Evolutionary conservation across 768 basidiomycete species (phyloP).

Genomic region (Mrakia blollopis): DNA sequence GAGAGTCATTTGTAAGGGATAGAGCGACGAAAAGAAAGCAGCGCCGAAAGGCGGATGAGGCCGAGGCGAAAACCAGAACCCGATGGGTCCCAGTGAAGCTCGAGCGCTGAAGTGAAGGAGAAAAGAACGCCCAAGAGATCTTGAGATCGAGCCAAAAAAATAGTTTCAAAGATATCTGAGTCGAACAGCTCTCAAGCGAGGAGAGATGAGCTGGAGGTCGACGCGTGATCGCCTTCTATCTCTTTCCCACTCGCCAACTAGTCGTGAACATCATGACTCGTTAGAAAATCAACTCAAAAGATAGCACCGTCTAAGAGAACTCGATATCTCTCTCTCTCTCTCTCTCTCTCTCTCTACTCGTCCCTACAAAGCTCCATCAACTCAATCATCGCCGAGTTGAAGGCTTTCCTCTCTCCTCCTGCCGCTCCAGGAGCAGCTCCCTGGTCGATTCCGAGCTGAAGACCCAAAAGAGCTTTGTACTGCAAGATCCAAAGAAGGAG

Average conservation of each 20-base stretch:
- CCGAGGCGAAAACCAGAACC: too few species aligned
- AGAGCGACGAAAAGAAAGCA: background rate
- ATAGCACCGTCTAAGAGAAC: background rate
- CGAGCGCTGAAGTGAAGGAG: too few species aligned
- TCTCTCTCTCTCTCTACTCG: background rate
- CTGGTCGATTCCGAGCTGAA: slow-evolving; percentile 18
- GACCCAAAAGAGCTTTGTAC: slow-evolving; percentile 8
- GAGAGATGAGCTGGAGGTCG: too few species aligned
- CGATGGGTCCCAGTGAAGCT: too few species aligned
- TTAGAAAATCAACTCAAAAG: background rate
- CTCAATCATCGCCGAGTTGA: slow-evolving; percentile 5
- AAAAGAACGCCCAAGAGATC: too few species aligned
- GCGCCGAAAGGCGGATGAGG: too few species aligned
- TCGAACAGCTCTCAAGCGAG: too few species aligned
- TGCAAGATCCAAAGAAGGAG: background rate
- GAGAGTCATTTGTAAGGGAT: background rate
- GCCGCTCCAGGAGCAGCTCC: background rate
- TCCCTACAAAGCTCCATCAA: slow-evolving; percentile 17
- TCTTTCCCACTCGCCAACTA: too few species aligned
- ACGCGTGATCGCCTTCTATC: too few species aligned
- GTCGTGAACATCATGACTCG: background rate
- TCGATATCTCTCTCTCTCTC: slow-evolving; percentile 1
- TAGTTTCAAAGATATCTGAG: too few species aligned
- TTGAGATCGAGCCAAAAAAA: too few species aligned
- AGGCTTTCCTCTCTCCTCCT: slow-evolving; percentile 11